Conservation (phyloP, 495 filamentous ascomycete species). For the Xylaria venustula region DNA sequence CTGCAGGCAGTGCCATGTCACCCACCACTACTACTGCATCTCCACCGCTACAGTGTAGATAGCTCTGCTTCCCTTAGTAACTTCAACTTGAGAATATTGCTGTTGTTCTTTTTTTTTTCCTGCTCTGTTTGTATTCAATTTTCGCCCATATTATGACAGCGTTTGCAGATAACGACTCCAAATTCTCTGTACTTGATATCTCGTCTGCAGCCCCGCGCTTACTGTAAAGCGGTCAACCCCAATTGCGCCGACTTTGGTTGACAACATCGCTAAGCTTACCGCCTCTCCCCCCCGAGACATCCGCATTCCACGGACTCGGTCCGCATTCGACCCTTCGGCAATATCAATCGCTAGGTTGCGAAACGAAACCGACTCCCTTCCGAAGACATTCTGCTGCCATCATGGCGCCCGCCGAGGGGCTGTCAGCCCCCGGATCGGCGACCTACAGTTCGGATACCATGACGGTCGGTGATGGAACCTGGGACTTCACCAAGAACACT, state of each 20-base stretch:
- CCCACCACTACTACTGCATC: conserved; percentile 7
- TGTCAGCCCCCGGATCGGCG: conserved; percentile 78
- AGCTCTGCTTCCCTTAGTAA: conserved; percentile 13
- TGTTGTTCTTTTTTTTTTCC: not conserved
- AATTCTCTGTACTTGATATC: conserved; percentile 1
- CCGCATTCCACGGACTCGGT: not conserved
- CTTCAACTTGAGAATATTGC: conserved; percentile 9
- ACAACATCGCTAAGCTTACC: not conserved
- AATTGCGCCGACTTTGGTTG: conserved; percentile 10
- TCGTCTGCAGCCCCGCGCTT: conserved; percentile 9
- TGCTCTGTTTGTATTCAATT: not conserved
- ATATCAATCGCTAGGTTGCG: not conserved
- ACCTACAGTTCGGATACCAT: conserved; percentile 80
- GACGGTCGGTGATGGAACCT: conserved; percentile 88
- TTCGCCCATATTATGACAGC: not conserved
- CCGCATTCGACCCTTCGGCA: not conserved
- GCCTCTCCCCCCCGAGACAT: not conserved
- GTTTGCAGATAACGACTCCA: not conserved
- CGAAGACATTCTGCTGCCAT: conserved; percentile 27
- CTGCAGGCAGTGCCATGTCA: conserved; percentile 36
- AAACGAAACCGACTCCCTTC: conserved; percentile 5
- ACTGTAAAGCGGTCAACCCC: conserved; percentile 8
- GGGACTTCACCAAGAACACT: conserved; percentile 78
- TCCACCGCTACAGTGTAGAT: conserved; percentile 14
- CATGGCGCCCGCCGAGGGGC: conserved; percentile 52